Evolutionary conservation across 805 yeast genomes (phyloP).

Genomic region (Trichomonascus vanleenenianus): DNA sequence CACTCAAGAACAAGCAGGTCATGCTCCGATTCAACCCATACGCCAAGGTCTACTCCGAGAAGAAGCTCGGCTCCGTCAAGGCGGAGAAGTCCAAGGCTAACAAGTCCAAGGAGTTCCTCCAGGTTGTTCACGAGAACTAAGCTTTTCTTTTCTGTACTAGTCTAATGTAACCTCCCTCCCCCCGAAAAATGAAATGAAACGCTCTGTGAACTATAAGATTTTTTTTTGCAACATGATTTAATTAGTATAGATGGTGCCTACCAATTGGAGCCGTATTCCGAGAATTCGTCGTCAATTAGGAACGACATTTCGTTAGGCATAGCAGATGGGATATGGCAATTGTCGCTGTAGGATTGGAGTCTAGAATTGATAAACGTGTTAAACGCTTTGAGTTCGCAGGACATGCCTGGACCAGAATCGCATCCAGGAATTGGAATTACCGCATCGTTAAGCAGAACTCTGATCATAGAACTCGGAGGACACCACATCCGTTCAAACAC

Average conservation of each 20-base stretch:
- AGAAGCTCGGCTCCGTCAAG: constrained; percentile 82
- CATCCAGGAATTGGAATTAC: constrained; percentile 45
- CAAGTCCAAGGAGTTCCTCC: constrained; percentile 21
- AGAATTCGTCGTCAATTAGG: constrained; percentile 21
- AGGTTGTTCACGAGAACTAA: constrained; percentile 28
- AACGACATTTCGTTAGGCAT: constrained; percentile 23
- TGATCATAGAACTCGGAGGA: constrained; percentile 30
- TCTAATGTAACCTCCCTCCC: neutral
- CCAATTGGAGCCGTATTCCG: neutral
- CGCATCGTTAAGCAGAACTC: constrained; percentile 46
- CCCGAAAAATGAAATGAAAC: neutral
- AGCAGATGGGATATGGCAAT: constrained; percentile 13
- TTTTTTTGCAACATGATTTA: neutral
- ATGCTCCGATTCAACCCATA: constrained; percentile 98
- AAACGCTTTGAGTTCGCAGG: constrained; percentile 35
- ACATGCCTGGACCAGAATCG: constrained; percentile 47
- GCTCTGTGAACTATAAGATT: neutral
- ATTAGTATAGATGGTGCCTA: neutral
- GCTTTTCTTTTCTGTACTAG: neutral
- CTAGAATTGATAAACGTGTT: constrained; percentile 7
- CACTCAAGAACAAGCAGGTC: constrained; percentile 98
- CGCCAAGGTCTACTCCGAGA: constrained; percentile 93
- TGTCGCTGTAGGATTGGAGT: constrained; percentile 8
- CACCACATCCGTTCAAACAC: constrained; percentile 25
- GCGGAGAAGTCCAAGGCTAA: constrained; percentile 43